Evolutionary conservation across 768 basidiomycete genomes (phyloP), one percentile per base, ranked within the genome.

Genomic region (Podaxis sp.): DNA sequence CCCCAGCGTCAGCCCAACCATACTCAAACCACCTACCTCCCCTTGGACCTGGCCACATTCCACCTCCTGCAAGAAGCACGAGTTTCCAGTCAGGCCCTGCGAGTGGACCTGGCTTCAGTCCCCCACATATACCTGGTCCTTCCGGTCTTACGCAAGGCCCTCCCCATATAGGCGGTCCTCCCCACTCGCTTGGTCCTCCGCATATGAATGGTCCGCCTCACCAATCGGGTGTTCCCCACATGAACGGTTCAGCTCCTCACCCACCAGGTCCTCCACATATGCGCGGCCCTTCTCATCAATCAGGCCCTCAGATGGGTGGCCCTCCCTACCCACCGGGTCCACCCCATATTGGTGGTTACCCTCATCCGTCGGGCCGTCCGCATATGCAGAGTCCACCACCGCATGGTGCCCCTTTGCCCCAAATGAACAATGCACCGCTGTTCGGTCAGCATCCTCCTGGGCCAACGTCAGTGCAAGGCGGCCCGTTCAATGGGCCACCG

Each of bases 21-120:
- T 73, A 80, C 36, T 44, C 66, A 48, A 68, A 71, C 66, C 67
- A 66, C 6, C 63, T 68, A 36, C 73, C 78, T 42, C 75, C 76
- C 24, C 65, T 72, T 60, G 69, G 64, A 51, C 76, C 80, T 17
- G 75, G 75, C 44, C 74, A 75, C 60, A 63, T 73, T 15, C 64
- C 78, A 22, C 74, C 77, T n/a, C 77, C 80, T 36, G 51, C 70
- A 13, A 74, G 82, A 65, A 78, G 75, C 68, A 68, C 74, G 8
- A 77, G 77, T 52, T 69, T 71, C 63, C 68, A 69, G 40, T 67
- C 74, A 63, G 67, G 71, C 56, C 58, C 69, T 59, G 52, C 71
- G 57, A 51, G 69, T 65, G 62, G 72, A 64, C 40, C 73, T 49
- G 71, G 68, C 61, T 66, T 63, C 56, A 55, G 66, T 63, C 66